Conservation (phyloP, 176 grass and related monocot genomes). For the Aegilops speltoides region DNA sequence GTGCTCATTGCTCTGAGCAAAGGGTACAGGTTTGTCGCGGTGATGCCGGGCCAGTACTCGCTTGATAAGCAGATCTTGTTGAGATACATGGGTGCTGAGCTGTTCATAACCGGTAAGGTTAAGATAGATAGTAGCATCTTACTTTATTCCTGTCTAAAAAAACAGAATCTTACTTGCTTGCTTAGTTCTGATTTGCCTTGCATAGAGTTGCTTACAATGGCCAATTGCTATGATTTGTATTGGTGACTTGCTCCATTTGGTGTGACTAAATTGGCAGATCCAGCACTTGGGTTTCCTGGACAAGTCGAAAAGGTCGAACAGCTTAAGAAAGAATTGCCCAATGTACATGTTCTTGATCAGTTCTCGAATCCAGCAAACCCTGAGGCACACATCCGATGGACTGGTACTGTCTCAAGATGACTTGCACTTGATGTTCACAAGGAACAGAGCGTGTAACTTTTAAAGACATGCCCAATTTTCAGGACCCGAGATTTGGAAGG, state of each 20-base stretch:
- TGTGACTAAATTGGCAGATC: conserved; percentile 42
- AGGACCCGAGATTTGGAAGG: conserved; percentile 71
- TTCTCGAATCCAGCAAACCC: conserved; percentile 58
- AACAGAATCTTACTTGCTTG: not conserved
- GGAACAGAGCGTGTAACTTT: not conserved
- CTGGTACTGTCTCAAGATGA: conserved; percentile 37
- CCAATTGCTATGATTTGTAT: not conserved
- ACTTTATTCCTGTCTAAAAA: not conserved
- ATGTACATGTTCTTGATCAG: conserved; percentile 60
- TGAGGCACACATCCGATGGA: conserved; percentile 56
- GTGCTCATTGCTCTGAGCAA: not conserved
- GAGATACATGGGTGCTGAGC: conserved; percentile 65
- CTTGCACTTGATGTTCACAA: not conserved
- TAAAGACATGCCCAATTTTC: not conserved
- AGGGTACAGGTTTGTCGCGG: conserved; percentile 2
- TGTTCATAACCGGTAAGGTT: conserved; percentile 51
- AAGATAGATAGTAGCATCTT: not conserved
- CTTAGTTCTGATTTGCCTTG: not conserved
- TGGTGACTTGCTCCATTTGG: not conserved
- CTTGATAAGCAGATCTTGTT: conserved; percentile 70
- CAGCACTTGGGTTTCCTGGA: conserved; percentile 58
- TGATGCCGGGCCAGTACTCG: conserved; percentile 35
- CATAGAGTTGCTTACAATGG: not conserved
- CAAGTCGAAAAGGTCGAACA: conserved; percentile 43
- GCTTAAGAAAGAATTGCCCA: conserved; percentile 50